phyloP scores from a whole-genome alignment of 2,329 filamentous ascomycete genomes.

The Capronia coronata region DNA sequence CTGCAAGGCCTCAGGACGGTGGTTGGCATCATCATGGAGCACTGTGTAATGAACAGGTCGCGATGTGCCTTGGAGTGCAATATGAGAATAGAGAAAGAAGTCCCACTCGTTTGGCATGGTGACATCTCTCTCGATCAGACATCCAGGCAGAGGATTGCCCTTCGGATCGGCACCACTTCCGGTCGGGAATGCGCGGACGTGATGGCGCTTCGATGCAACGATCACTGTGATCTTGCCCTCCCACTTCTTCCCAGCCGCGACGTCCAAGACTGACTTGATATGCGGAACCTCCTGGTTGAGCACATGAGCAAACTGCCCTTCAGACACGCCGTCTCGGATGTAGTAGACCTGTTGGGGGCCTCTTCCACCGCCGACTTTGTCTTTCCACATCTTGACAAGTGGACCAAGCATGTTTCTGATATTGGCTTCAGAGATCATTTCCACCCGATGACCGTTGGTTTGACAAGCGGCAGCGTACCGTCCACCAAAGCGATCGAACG shows the following conservation, averaged over 20 bases:
- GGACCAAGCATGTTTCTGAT: conserved; percentile 59
- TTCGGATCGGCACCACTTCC: conserved; percentile 62
- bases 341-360: conserved; percentile 74
- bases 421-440: conserved; percentile 67
- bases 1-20: conserved; percentile 64
- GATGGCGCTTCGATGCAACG: conserved; percentile 87
- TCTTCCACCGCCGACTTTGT: conserved; percentile 47
- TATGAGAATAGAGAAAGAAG: conserved; percentile 66
- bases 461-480: conserved; percentile 73
- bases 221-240: conserved; percentile 72
- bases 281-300: conserved; percentile 68
- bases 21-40: conserved; percentile 70
- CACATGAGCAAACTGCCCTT: conserved; percentile 76
- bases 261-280: conserved; percentile 51
- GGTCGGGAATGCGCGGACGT: conserved; percentile 83
- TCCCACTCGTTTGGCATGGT: conserved; percentile 88
- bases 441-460: conserved; percentile 73
- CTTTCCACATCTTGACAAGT: conserved; percentile 60
- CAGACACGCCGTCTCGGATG: conserved; percentile 85
- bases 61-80: conserved; percentile 88
- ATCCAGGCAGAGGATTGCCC: conserved; percentile 76
- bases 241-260: conserved; percentile 32
- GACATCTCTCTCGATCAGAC: conserved; percentile 79
- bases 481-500: conserved; percentile 63
- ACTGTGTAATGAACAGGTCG: conserved; percentile 90